Evolutionary conservation across 495 filamentous ascomycete species (phyloP).

Genomic region (Penicillium psychrofluorescens): DNA sequence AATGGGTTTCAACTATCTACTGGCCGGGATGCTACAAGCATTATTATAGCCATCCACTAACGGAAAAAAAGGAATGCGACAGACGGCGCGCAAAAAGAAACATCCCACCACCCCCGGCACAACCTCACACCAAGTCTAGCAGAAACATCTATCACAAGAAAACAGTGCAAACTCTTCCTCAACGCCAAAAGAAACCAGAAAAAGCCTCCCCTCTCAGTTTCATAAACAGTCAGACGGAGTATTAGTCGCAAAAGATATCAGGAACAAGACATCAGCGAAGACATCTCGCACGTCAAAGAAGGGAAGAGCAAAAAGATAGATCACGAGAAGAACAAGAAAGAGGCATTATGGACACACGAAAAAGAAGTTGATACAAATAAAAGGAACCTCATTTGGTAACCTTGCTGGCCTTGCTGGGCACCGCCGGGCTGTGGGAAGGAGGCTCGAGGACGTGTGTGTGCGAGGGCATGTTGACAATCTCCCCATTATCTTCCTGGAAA

Average conservation of each 20-base stretch:
- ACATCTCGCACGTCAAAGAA: slow-evolving; percentile 2
- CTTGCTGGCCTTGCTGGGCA: slow-evolving; percentile 35
- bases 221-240: no score
- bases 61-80: no score
- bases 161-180: not conserved
- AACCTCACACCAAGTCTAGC: not conserved
- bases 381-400: slow-evolving; percentile 14
- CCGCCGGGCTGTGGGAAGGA: slow-evolving; percentile 35
- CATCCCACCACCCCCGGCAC: not conserved
- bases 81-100: not conserved
- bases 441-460: slow-evolving; percentile 61
- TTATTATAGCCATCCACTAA: no score
- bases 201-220: no score
- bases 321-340: not conserved
- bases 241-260: no score
- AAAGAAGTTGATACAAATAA: slow-evolving; percentile 14
- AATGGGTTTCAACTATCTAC: no score
- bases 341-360: slow-evolving; percentile 14
- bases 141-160: not conserved
- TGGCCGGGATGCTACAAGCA: no score
- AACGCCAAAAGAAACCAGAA: not conserved
- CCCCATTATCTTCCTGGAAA: slow-evolving; percentile 51
- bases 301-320: not conserved
- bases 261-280: not conserved
- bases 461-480: slow-evolving; percentile 42